A percentile compares a stretch with the other conserved stretches of the same genome.
phyloP scores from a whole-genome alignment of 768 basidiomycete genomes.

The Cystobasidium onofrii region DNA sequence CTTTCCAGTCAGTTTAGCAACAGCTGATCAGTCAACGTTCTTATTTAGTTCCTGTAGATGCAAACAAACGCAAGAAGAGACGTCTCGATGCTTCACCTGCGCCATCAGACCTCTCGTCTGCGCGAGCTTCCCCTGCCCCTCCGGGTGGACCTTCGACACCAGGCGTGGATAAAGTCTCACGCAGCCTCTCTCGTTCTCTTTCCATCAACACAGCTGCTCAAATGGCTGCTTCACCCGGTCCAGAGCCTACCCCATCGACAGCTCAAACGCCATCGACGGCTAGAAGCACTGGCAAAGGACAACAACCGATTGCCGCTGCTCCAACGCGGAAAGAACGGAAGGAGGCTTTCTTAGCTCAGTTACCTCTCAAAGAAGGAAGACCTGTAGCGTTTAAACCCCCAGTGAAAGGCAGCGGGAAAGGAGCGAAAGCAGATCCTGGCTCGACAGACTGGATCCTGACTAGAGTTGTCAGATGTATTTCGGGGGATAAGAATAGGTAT shows the following conservation, averaged over 20 bases:
- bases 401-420: constrained; percentile 23
- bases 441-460: constrained; percentile 47
- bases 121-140: constrained; percentile 18
- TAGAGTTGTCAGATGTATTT: constrained; percentile 43
- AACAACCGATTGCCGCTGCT: not conserved
- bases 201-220: not conserved
- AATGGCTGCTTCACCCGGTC: not conserved
- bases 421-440: constrained; percentile 32
- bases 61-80: constrained; percentile 25
- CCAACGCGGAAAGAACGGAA: not conserved
- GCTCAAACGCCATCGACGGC: not conserved
- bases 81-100: constrained; percentile 6
- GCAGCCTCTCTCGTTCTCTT: not conserved
- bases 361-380: constrained; percentile 46
- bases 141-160: not conserved
- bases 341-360: constrained; percentile 36
- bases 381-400: constrained; percentile 46
- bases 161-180: not conserved
- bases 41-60: constrained; percentile 4
- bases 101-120: constrained; percentile 2
- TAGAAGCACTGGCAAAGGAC: not conserved
- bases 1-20: not conserved
- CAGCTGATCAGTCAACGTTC: not conserved
- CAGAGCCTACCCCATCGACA: not conserved
- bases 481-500: constrained; percentile 47